These are phyloP conservation scores for Boletus speciosus DNA, from an alignment of 768 basidiomycete genomes.

Conservation along the genomic window DNA sequence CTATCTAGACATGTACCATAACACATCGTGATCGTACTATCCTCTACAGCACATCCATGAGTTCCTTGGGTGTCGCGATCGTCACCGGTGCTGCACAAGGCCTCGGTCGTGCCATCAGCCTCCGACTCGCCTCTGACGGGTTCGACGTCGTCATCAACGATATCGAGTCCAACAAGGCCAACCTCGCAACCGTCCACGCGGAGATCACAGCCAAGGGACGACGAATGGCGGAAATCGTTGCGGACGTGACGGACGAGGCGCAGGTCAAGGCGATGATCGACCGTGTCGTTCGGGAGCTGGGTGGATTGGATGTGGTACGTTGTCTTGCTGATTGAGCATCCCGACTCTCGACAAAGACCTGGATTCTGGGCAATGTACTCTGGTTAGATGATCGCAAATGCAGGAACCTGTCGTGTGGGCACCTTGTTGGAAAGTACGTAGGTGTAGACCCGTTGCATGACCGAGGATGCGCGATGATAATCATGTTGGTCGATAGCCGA, in stretches of 20 bases:
- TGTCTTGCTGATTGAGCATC: not conserved
- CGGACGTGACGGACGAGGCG: constrained; percentile 3
- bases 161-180: constrained; percentile 14
- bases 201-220: not conserved
- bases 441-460: not conserved
- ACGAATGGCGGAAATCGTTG: not conserved
- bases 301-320: constrained; percentile 15
- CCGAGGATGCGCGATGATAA: not conserved
- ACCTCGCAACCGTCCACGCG: constrained; percentile 1
- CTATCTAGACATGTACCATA: too few relatives aligned
- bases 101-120: constrained; percentile 47
- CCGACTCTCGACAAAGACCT: too few relatives aligned
- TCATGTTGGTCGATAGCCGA: constrained; percentile 3
- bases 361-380: not conserved
- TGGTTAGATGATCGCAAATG: constrained; percentile 13
- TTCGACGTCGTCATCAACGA: constrained; percentile 48
- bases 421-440: constrained; percentile 6
- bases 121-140: constrained; percentile 42
- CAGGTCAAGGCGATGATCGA: constrained; percentile 15
- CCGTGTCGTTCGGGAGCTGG: constrained; percentile 1
- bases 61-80: constrained; percentile 31
- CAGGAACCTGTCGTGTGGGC: constrained; percentile 6
- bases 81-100: constrained; percentile 46
- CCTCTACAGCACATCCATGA: not conserved
- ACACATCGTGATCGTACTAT: too few relatives aligned